phyloP scores from a whole-genome alignment of 139 green algal species.

The Chara braunii region DNA sequence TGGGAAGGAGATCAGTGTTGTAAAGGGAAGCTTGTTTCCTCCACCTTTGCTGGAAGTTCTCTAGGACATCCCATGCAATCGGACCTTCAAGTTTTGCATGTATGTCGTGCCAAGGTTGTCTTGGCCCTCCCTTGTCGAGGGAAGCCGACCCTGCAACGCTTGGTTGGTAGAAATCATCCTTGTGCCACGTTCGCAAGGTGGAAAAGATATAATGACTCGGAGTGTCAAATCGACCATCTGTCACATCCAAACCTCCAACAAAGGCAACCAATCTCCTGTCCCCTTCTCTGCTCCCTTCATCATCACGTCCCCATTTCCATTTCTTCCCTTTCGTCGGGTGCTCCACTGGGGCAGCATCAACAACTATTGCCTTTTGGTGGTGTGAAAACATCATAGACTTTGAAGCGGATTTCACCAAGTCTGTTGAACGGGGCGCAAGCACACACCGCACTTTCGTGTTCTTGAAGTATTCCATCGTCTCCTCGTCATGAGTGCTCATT shows the following conservation, averaged over 20 bases:
- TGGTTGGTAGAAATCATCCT: constrained; percentile 46
- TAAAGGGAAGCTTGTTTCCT: constrained; percentile 11
- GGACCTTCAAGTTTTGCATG: constrained; percentile 51
- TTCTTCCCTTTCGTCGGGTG: no score
- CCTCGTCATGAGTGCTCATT: constrained; percentile 56
- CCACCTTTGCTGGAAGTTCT: constrained; percentile 53
- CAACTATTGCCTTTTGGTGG: constrained; percentile 53
- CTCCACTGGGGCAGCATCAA: constrained; percentile 17
- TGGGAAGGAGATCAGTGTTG: not conserved
- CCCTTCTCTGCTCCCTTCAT: no score
- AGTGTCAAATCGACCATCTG: constrained; percentile 52
- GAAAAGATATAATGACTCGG: constrained; percentile 14
- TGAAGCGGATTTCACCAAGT: no score
- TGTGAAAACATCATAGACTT: no score
- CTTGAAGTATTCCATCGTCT: constrained; percentile 50
- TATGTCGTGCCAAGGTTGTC: constrained; percentile 63
- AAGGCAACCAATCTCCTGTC: constrained; percentile 42
- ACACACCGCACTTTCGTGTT: constrained; percentile 46
- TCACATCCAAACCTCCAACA: constrained; percentile 56
- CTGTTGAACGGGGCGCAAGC: constrained; percentile 11
- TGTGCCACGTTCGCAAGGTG: constrained; percentile 31
- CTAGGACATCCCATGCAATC: constrained; percentile 46
- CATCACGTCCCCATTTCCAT: no score
- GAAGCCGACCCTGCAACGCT: not conserved
- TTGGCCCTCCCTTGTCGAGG: constrained; percentile 15